Percentiles rank a stretch among this genome's conserved stretches.
Conservation (phyloP, 2,329 filamentous ascomycete species). For the Trichoderma harzianum region DNA sequence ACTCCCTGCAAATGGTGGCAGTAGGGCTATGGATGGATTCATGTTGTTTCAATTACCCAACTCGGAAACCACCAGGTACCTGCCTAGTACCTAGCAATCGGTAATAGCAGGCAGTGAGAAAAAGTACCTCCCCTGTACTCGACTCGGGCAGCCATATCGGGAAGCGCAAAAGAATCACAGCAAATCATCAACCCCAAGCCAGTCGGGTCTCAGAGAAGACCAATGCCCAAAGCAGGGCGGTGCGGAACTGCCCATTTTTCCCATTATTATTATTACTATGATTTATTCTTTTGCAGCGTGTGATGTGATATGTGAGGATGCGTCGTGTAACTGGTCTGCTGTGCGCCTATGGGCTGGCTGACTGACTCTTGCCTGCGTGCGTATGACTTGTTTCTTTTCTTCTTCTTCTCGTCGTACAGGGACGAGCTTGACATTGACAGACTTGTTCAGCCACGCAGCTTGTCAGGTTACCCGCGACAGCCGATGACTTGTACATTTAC, state of each 20-base stretch:
- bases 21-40: neutral
- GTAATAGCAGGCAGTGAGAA: neutral
- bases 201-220: neutral
- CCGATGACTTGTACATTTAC: neutral
- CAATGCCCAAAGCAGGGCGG: neutral
- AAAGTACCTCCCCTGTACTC: neutral
- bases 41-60: neutral
- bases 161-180: neutral
- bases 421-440: neutral
- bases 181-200: neutral
- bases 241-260: neutral
- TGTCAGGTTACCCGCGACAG: neutral
- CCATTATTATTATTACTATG: neutral
- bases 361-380: constrained; percentile 4
- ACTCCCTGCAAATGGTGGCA: neutral
- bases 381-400: constrained; percentile 3
- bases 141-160: neutral
- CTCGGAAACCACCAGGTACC: neutral
- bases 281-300: neutral
- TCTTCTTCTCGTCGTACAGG: neutral
- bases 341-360: constrained; percentile 12
- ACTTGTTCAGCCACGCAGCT: neutral
- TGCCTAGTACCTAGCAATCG: neutral
- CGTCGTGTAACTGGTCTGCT: neutral
- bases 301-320: neutral